Conservation (phyloP, 257 asterid genomes). For the Gentiana straminea region DNA sequence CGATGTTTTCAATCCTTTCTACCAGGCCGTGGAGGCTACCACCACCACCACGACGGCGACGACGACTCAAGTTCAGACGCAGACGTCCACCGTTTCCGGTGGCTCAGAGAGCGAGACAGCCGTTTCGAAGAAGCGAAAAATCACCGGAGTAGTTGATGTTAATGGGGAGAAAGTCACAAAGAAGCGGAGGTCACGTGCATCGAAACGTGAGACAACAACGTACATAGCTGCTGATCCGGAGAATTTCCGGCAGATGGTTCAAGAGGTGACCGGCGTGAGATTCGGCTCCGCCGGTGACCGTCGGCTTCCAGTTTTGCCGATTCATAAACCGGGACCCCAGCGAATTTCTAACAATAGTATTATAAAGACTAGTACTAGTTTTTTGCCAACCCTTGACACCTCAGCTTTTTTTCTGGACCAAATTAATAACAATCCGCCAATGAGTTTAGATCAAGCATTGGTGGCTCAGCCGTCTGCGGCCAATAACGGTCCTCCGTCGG, state of each 20-base stretch:
- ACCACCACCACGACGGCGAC: not conserved
- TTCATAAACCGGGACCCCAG: constrained; percentile 60
- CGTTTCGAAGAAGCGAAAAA: constrained; percentile 24
- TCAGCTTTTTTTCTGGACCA: constrained; percentile 33
- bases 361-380: constrained; percentile 17
- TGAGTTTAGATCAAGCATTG: constrained; percentile 16
- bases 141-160: constrained; percentile 19
- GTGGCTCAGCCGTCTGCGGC: constrained; percentile 9
- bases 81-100: constrained; percentile 41
- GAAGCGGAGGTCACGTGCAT: constrained; percentile 71
- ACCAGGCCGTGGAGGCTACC: constrained; percentile 14
- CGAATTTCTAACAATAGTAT: constrained; percentile 12
- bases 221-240: constrained; percentile 80
- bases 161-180: constrained; percentile 32
- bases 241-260: constrained; percentile 88
- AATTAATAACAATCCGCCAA: constrained; percentile 2
- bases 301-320: constrained; percentile 18
- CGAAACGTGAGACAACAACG: constrained; percentile 65
- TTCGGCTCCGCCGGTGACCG: constrained; percentile 32
- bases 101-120: constrained; percentile 54
- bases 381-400: constrained; percentile 47
- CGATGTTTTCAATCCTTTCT: constrained; percentile 26
- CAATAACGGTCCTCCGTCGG: constrained; percentile 14
- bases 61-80: constrained; percentile 9
- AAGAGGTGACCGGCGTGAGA: constrained; percentile 76